A percentile compares a stretch with the other conserved stretches of the same genome.
These are phyloP conservation scores for Globisporangium orthogonon DNA, from an alignment of 352 stramenopile species.

Conservation along the genomic window DNA sequence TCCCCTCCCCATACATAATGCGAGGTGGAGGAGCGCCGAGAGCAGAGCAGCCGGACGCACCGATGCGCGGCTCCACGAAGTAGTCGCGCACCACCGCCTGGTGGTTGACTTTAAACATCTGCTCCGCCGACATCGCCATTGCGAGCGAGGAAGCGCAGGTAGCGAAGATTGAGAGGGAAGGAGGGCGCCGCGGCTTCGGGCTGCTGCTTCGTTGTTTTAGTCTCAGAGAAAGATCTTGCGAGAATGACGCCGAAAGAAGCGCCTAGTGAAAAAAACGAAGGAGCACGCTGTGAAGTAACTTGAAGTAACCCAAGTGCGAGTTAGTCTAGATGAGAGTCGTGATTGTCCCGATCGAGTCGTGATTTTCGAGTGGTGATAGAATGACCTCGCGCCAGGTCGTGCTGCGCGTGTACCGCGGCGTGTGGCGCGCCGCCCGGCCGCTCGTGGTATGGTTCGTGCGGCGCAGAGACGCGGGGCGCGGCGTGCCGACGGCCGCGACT, in stretches of 20 bases:
- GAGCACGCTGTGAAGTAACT: too few species aligned
- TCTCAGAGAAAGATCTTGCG: neutral
- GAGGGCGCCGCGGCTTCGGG: too few species aligned
- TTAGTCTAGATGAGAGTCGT: too few species aligned
- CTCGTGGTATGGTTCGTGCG: conserved; percentile 48
- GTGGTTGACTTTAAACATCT: conserved; percentile 69
- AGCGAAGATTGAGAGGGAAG: neutral
- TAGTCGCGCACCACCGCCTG: conserved; percentile 83
- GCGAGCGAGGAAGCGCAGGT: neutral
- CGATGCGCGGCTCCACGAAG: conserved; percentile 80
- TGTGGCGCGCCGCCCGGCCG: conserved; percentile 45
- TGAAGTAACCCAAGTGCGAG: too few species aligned
- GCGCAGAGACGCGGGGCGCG: conserved; percentile 36
- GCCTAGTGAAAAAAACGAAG: too few species aligned
- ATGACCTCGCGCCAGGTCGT: neutral
- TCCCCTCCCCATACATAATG: neutral
- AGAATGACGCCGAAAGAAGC: neutral
- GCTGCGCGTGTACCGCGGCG: conserved; percentile 28
- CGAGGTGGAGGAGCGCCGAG: neutral
- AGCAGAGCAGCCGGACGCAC: conserved; percentile 22
- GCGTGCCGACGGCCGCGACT: conserved; percentile 26
- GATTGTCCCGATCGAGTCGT: too few species aligned
- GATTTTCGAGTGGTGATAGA: too few species aligned
- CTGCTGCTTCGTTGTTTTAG: neutral
- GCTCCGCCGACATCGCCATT: conserved; percentile 53